Base-by-base conservation (phyloP, 139 green algal genomes). In the Penium margaritaceum region DNA sequence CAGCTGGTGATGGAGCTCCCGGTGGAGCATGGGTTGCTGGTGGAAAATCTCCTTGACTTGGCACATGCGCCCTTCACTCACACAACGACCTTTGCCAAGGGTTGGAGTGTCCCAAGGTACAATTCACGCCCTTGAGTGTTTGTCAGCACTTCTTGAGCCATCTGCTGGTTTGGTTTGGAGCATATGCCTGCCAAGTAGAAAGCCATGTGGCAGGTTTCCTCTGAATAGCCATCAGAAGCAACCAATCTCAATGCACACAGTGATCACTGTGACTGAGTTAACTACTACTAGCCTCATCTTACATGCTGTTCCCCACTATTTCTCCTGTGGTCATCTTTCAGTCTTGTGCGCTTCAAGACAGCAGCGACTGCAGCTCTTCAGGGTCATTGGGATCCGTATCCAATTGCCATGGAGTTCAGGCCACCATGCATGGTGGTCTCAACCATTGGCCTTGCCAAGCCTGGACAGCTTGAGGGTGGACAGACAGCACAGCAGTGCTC, bases 51-150 rank as follows among this genome's bases (percentile, higher is more conserved):
- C 51, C 83, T 99, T 34, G 94, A 99, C 80, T 86, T 99, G 34
- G 94, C 94, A 0, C 94, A 99, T 77, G 94, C 94, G 3, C 94
- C 94, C 62, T 99, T 99, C 86, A 99, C 94, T 2, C 94, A 99
- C 83, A 95, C 89, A 19, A 79, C 78, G 54, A 98, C 94, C 30
- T 98, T 98, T 85, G 94, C 94, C 21, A 89, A 90, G 70, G 94
- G 91, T 63, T 99, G 94, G 94, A 85, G 91, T 1, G 85, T 98
- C 27, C 94, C 94, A 0, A 94, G 97, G 36, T 71, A 54, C 27
- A n/a, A n/a, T n/a, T n/a, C n/a, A n/a, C n/a, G n/a, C n/a, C n/a
- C n/a, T n/a, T n/a, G n/a, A n/a, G n/a, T n/a, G n/a, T n/a, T n/a
- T n/a, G n/a, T n/a, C n/a, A n/a, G n/a, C n/a, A n/a, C n/a, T n/a